A percentile compares a stretch with the other conserved stretches of the same genome.
Evolutionary conservation across 768 basidiomycete species (phyloP).

Genomic region (Phylloporus sp.): DNA sequence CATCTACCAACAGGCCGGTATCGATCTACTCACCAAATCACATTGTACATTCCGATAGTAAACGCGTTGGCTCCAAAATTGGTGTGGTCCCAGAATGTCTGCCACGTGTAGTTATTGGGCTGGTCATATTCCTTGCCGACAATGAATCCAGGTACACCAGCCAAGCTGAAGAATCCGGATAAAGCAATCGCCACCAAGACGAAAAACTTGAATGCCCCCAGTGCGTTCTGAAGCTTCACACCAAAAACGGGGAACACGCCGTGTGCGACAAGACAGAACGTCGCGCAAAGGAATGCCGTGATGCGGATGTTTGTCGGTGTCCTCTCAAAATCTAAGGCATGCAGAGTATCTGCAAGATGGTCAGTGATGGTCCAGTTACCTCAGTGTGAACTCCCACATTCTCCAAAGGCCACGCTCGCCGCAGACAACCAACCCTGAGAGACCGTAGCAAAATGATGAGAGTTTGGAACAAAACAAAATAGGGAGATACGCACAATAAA

Average conservation of each 20-base stretch:
- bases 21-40: constrained; percentile 52
- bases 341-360: constrained; percentile 51
- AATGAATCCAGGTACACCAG: constrained; percentile 46
- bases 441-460: background rate
- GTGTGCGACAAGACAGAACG: constrained; percentile 55
- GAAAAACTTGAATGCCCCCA: constrained; percentile 61
- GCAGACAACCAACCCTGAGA: constrained; percentile 55
- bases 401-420: constrained; percentile 63
- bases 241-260: constrained; percentile 52
- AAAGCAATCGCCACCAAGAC: constrained; percentile 49
- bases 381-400: constrained; percentile 46
- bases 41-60: constrained; percentile 61
- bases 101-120: constrained; percentile 58
- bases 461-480: background rate
- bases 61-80: constrained; percentile 55
- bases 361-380: background rate
- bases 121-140: constrained; percentile 48
- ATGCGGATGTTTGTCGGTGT: constrained; percentile 47
- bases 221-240: constrained; percentile 56
- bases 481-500: constrained; percentile 44
- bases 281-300: constrained; percentile 52
- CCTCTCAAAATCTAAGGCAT: constrained; percentile 46
- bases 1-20: background rate
- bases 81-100: constrained; percentile 61
- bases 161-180: constrained; percentile 51